phyloP scores from a whole-genome alignment of 2,329 filamentous ascomycete genomes.

The Claviceps pusilla region DNA sequence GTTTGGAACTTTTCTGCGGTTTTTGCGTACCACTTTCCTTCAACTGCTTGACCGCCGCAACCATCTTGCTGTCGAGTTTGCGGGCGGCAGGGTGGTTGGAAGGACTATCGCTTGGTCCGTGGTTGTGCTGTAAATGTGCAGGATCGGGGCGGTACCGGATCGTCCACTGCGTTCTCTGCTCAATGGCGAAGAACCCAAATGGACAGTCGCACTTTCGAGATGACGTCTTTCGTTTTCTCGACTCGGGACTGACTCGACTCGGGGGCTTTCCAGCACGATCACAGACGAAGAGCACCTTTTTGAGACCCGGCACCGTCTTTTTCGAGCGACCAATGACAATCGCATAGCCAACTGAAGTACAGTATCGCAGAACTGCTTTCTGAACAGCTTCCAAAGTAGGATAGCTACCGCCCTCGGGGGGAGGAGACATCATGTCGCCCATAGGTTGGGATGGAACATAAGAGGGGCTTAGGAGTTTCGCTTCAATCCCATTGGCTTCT shows the following conservation, averaged over 20 bases:
- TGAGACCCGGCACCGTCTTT: slow-evolving; percentile 50
- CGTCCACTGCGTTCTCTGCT: slow-evolving; percentile 52
- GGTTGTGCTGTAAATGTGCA: slow-evolving; percentile 45
- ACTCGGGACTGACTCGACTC: slow-evolving; percentile 46
- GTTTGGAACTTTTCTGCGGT: slow-evolving; percentile 1
- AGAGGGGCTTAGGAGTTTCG: slow-evolving; percentile 33
- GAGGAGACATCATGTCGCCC: slow-evolving; percentile 46
- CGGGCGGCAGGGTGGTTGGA: slow-evolving; percentile 51
- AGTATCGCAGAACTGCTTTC: slow-evolving; percentile 48
- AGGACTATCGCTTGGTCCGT: slow-evolving; percentile 51
- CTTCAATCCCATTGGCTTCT: slow-evolving; percentile 27
- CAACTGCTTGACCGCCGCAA: slow-evolving; percentile 49
- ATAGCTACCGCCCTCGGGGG: slow-evolving; percentile 49
- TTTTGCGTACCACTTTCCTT: slow-evolving; percentile 46
- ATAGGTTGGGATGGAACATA: slow-evolving; percentile 39
- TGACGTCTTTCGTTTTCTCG: slow-evolving; percentile 49
- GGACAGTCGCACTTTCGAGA: slow-evolving; percentile 55
- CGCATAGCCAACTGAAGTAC: slow-evolving; percentile 51
- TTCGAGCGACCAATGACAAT: slow-evolving; percentile 55
- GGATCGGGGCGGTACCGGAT: slow-evolving; percentile 48
- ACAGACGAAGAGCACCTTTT: slow-evolving; percentile 54
- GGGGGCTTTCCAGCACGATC: slow-evolving; percentile 50
- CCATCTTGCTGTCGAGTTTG: slow-evolving; percentile 52
- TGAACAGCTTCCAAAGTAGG: slow-evolving; percentile 50
- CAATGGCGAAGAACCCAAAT: slow-evolving; percentile 56